These are phyloP conservation scores for Saccharomycopsis microspora DNA, from an alignment of 805 yeast genomes.

Conservation along the genomic window DNA sequence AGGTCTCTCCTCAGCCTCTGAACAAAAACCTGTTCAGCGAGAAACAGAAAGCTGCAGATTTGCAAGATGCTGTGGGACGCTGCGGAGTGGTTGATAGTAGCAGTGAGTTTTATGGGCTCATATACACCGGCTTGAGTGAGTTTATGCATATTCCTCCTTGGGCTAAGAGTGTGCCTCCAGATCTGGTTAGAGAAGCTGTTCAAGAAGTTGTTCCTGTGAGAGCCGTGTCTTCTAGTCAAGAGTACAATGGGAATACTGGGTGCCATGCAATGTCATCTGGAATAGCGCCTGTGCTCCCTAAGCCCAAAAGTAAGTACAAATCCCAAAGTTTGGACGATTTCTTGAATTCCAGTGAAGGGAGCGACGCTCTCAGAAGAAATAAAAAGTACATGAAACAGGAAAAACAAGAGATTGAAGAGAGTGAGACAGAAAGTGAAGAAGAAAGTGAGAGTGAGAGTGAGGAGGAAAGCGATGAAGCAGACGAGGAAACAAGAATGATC, in stretches of 20 bases:
- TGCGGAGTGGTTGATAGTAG: background rate
- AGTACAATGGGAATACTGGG: background rate
- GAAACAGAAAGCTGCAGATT: background rate
- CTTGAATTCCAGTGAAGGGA: background rate
- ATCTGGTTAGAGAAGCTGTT: slow-evolving; percentile 3
- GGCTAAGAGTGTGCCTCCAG: slow-evolving; percentile 2
- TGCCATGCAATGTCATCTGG: background rate
- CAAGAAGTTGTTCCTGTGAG: background rate
- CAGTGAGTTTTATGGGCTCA: slow-evolving; percentile 1
- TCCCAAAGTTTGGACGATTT: slow-evolving; percentile 13
- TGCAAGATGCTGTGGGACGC: too few species aligned
- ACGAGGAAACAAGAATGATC: background rate
- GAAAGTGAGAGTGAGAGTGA: background rate
- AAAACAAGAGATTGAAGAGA: background rate
- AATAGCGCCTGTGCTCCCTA: too few species aligned
- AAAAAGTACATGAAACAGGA: background rate
- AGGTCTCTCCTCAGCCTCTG: slow-evolving; percentile 16
- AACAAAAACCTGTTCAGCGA: slow-evolving; percentile 17
- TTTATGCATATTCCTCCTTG: slow-evolving; percentile 10
- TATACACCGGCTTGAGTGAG: background rate
- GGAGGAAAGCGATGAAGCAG: slow-evolving; percentile 2
- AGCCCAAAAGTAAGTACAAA: background rate
- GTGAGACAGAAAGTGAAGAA: background rate
- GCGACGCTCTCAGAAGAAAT: background rate
- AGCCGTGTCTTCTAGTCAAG: background rate